Base-by-base conservation (phyloP, 257 asterid species). In the Scutellaria barbata region DNA sequence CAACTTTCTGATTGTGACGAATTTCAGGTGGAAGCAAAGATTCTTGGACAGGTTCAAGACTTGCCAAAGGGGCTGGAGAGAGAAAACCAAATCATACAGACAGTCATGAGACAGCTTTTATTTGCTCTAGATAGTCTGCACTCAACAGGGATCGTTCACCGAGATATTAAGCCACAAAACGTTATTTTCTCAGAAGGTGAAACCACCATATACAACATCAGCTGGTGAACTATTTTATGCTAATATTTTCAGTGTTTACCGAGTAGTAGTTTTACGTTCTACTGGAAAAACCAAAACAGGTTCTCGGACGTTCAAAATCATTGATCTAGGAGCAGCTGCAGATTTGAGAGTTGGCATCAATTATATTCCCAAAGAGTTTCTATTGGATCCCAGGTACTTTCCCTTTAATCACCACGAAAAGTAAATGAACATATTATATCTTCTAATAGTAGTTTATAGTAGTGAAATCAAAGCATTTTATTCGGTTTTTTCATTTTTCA, bases 311-410 rank as follows among this genome's bases (percentile, higher is more conserved):
- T 95, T 92, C 85, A 92, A 95, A 77, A 95, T 95, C 70, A 95
- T 89, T 63, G 98, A 92, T 84, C 98, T 92, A 73, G 98, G 99
- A 74, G 99, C 98, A 5, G 98, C 98, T 60, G 81, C 99, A 12
- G 99, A 92, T 88, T 79, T 95, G 78, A 88, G 99, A 82, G 98
- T 95, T 42, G 99, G 99, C 69, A 95, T 95, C 78, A 95, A 92
- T 79, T 95, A 95, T 77, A 86, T 95, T 57, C 99, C 99, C 42
- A 89, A 92, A 74, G 98, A 92, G 78, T 89, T 95, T 82, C 88
- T 92, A 10, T 76, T 95, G 81, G 99, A 95, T 83, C 98, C 99
- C 46, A 92, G 98, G 99, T 89, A 78, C 14, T 45, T 63, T 35
- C 30, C 37, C 48, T 56, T 6, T n/a, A n/a, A n/a, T 10, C 22